phyloP scores from a whole-genome alignment of 2,329 filamentous ascomycete genomes.

The Allantophomopsis cytisporea region DNA sequence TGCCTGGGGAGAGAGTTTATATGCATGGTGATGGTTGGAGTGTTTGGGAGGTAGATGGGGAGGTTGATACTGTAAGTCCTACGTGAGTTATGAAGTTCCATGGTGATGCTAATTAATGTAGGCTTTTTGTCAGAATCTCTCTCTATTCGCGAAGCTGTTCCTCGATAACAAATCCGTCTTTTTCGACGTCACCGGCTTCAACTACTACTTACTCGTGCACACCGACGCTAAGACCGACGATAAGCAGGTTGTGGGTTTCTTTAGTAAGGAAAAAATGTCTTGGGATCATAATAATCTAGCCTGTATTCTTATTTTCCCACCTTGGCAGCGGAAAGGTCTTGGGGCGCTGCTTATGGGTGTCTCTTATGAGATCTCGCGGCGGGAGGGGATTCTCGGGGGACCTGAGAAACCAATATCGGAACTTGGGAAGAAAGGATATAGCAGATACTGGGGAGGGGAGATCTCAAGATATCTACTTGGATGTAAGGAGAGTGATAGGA shows the following conservation, averaged over 20 bases:
- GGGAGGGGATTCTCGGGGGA: conserved; percentile 74
- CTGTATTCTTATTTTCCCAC: conserved; percentile 90
- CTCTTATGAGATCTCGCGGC: conserved; percentile 79
- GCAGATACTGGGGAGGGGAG: conserved; percentile 74
- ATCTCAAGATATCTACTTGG: conserved; percentile 56
- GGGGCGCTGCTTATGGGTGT: conserved; percentile 84
- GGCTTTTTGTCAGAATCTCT: conserved; percentile 90
- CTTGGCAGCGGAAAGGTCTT: conserved; percentile 84
- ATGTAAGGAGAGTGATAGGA: conserved; percentile 9
- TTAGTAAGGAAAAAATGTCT: conserved; percentile 96
- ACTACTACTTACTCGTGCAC: conserved; percentile 85
- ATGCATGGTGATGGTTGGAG: conserved; percentile 49
- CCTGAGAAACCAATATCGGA: conserved; percentile 90
- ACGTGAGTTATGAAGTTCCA: background rate
- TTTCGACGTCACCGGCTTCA: conserved; percentile 88
- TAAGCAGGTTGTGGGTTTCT: conserved; percentile 76
- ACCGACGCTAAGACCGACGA: conserved; percentile 32
- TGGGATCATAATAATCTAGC: conserved; percentile 98
- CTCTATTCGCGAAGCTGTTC: conserved; percentile 92
- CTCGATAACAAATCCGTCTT: conserved; percentile 98
- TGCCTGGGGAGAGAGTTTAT: conserved; percentile 66
- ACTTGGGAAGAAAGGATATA: conserved; percentile 71
- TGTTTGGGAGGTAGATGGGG: conserved; percentile 88
- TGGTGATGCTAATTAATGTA: conserved; percentile 15
- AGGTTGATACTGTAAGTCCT: conserved; percentile 54